Evolutionary conservation across 2,329 filamentous ascomycete species (phyloP).

Genomic region (Penicillium frequentans): DNA sequence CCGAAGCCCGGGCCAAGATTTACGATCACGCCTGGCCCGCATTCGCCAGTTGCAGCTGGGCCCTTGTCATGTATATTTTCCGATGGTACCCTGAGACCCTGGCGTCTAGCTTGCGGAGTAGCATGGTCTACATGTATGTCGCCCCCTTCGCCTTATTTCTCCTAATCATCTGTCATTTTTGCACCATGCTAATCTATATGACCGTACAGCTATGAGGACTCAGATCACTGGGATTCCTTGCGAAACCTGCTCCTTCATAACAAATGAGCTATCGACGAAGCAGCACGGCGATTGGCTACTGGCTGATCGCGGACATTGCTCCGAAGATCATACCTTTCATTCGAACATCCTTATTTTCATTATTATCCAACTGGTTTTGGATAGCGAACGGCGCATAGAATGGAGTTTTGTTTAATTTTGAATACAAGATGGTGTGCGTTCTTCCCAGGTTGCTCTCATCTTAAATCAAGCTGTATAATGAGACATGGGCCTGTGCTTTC

Average conservation of each 20-base stretch:
- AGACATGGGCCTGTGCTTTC: not conserved
- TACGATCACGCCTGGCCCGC: slow-evolving; percentile 81
- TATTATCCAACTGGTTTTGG: slow-evolving; percentile 19
- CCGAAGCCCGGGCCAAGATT: slow-evolving; percentile 51
- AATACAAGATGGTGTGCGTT: not conserved
- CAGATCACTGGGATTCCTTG: slow-evolving; percentile 84
- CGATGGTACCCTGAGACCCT: slow-evolving; percentile 87
- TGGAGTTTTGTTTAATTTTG: slow-evolving; percentile 7
- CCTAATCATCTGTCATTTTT: not conserved
- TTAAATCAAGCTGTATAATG: too few relatives aligned
- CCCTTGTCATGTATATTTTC: slow-evolving; percentile 92
- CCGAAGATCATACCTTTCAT: not conserved
- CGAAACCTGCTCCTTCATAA: slow-evolving; percentile 87
- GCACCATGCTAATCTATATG: not conserved
- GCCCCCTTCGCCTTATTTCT: not conserved
- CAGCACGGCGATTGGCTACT: not conserved
- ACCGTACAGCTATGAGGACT: slow-evolving; percentile 66
- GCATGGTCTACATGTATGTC: slow-evolving; percentile 95
- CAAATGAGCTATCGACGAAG: slow-evolving; percentile 43
- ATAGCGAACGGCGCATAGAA: slow-evolving; percentile 20
- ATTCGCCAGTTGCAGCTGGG: slow-evolving; percentile 91
- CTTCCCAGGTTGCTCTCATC: not conserved
- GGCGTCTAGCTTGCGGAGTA: slow-evolving; percentile 86
- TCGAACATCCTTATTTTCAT: slow-evolving; percentile 1
- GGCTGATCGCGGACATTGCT: not conserved